These are phyloP conservation scores for Pyracantha coccinea DNA, from an alignment of 331 rosid genomes.

Conservation along the genomic window DNA sequence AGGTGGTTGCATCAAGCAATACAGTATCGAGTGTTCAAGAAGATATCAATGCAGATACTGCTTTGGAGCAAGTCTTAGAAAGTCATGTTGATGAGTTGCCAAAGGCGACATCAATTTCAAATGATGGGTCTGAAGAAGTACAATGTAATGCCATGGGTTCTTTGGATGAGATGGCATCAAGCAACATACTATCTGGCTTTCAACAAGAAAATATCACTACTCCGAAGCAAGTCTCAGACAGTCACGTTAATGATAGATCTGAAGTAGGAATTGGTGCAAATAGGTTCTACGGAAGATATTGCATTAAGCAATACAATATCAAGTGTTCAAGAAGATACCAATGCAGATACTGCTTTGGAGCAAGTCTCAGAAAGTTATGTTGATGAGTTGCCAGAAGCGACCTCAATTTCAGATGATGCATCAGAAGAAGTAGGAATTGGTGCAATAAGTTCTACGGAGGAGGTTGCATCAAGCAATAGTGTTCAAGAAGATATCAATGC, in stretches of 20 bases:
- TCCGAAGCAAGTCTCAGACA: neutral
- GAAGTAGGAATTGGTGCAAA: slow-evolving; percentile 24
- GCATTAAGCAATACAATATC: slow-evolving; percentile 18
- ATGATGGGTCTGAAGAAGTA: slow-evolving; percentile 6
- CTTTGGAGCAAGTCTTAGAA: slow-evolving; percentile 2
- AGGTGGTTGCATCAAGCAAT: slow-evolving; percentile 16
- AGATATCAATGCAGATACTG: neutral
- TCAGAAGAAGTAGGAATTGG: slow-evolving; percentile 18
- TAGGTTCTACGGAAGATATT: slow-evolving; percentile 11
- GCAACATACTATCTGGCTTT: slow-evolving; percentile 12
- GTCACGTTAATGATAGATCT: neutral
- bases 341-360: neutral
- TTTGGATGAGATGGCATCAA: slow-evolving; percentile 9
- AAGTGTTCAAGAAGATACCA: slow-evolving; percentile 21
- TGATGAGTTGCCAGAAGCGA: slow-evolving; percentile 5
- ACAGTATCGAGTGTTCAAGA: slow-evolving; percentile 23
- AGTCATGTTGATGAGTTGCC: slow-evolving; percentile 6
- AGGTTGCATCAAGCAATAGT: slow-evolving; percentile 15
- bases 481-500: slow-evolving; percentile 19
- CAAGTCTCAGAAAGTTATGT: neutral
- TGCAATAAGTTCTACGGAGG: slow-evolving; percentile 16
- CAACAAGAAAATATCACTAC: slow-evolving; percentile 16
- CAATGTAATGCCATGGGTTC: slow-evolving; percentile 26
- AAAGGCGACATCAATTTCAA: neutral
- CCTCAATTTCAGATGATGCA: neutral